These are phyloP conservation scores for Eremothecium gossypii DNA, from an alignment of 1,139 yeast genomes.

Conservation along the genomic window DNA sequence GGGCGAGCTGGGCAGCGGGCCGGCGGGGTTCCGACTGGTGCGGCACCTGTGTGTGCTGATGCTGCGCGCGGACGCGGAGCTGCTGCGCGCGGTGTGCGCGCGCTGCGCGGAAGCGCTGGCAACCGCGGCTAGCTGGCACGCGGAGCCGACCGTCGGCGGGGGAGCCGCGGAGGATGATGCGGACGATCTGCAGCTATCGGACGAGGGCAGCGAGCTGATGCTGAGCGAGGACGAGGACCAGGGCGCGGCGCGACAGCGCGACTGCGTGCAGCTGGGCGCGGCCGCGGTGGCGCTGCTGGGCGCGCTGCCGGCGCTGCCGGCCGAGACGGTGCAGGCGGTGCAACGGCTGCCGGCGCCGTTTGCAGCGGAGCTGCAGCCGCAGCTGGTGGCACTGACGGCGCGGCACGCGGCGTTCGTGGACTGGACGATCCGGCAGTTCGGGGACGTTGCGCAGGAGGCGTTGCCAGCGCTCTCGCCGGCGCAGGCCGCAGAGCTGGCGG, in stretches of 20 bases:
- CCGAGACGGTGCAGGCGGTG: neutral
- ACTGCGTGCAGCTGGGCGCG: no score
- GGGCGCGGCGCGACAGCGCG: neutral
- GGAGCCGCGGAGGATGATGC: neutral
- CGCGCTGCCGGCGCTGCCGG: neutral
- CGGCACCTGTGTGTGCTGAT: neutral
- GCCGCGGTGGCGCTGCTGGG: neutral
- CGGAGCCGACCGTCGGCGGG: neutral
- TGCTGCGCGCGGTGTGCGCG: neutral
- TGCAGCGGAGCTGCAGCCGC: neutral
- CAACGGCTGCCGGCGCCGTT: neutral
- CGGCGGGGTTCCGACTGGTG: neutral
- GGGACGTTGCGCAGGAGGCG: neutral
- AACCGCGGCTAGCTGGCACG: neutral
- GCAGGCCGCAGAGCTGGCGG: neutral
- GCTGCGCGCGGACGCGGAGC: neutral
- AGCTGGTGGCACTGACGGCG: neutral
- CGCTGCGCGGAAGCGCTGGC: neutral
- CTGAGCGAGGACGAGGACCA: neutral
- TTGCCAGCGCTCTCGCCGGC: neutral
- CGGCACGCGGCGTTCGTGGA: neutral
- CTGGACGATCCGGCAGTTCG: neutral
- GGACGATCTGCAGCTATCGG: neutral
- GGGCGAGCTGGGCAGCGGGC: neutral
- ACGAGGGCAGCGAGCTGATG: neutral